Evolutionary conservation across 371 early-diverging fungal genomes (phyloP).

Genomic region (Lichtheimia hyalospora): DNA sequence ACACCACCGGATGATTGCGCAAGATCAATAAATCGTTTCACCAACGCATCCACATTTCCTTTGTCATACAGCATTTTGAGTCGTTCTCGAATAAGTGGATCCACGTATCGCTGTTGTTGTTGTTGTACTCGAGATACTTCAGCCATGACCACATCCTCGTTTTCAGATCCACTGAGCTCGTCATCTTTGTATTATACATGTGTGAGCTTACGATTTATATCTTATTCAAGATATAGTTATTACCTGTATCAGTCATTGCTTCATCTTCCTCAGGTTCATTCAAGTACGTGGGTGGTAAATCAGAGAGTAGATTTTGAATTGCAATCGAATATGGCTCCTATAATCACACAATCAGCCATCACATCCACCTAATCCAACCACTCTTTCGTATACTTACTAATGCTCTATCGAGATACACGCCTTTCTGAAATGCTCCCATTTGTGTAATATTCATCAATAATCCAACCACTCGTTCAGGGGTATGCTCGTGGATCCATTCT

Average conservation of each 20-base stretch:
- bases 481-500: conserved; percentile 1
- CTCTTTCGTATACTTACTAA: conserved; percentile 18
- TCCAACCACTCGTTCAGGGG: conserved; percentile 17
- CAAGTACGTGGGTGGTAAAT: conserved; percentile 16
- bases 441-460: conserved; percentile 35
- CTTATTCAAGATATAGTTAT: not conserved
- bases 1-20: conserved; percentile 1
- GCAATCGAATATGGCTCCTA: not conserved
- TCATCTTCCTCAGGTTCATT: conserved; percentile 6
- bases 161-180: conserved; percentile 15
- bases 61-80: conserved; percentile 48
- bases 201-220: too few relatives aligned
- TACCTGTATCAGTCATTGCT: not conserved
- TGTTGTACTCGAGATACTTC: not conserved
- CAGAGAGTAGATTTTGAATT: conserved; percentile 11
- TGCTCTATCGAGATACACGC: conserved; percentile 9
- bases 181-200: not conserved
- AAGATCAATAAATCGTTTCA: conserved; percentile 35
- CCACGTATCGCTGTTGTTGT: conserved; percentile 14
- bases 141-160: conserved; percentile 36
- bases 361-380: not conserved
- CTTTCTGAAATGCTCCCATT: conserved; percentile 20
- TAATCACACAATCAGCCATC: conserved; percentile 1
- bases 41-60: conserved; percentile 43
- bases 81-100: conserved; percentile 45